Conservation (phyloP, 305 asterid genomes). For the Fraxinus ornus region DNA sequence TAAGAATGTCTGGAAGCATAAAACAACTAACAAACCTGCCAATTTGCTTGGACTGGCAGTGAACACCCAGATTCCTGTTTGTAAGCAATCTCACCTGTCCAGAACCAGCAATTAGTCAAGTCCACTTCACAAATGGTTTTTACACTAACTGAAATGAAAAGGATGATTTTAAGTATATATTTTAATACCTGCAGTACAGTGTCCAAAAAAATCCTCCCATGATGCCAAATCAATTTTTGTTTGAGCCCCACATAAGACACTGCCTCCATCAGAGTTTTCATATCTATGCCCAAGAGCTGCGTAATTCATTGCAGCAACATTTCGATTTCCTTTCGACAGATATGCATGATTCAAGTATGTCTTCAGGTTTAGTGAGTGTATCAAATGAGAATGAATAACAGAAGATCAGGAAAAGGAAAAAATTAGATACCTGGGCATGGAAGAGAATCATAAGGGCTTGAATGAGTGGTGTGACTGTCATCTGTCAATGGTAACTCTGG, state of each 20-base stretch:
- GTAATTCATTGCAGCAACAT: constrained; percentile 37
- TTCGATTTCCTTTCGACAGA: constrained; percentile 39
- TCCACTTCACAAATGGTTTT: not conserved
- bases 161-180: constrained; percentile 2
- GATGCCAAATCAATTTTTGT: constrained; percentile 43
- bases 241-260: constrained; percentile 39
- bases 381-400: constrained; percentile 7
- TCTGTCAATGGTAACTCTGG: constrained; percentile 51
- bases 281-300: constrained; percentile 36
- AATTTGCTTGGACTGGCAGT: constrained; percentile 42
- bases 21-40: constrained; percentile 47
- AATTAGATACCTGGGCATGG: constrained; percentile 52
- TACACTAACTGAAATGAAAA: not conserved
- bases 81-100: constrained; percentile 57
- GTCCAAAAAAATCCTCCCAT: constrained; percentile 50
- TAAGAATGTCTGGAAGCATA: not conserved
- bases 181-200: constrained; percentile 47
- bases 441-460: constrained; percentile 47
- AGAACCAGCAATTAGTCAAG: constrained; percentile 25
- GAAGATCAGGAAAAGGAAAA: constrained; percentile 15
- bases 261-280: constrained; percentile 35
- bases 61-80: constrained; percentile 46
- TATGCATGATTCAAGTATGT: not conserved
- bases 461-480: constrained; percentile 44
- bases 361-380: constrained; percentile 11